Percentiles rank a stretch among this genome's conserved stretches.
Conservation (phyloP, 2,329 filamentous ascomycete genomes). For the Fusarium sp. region DNA sequence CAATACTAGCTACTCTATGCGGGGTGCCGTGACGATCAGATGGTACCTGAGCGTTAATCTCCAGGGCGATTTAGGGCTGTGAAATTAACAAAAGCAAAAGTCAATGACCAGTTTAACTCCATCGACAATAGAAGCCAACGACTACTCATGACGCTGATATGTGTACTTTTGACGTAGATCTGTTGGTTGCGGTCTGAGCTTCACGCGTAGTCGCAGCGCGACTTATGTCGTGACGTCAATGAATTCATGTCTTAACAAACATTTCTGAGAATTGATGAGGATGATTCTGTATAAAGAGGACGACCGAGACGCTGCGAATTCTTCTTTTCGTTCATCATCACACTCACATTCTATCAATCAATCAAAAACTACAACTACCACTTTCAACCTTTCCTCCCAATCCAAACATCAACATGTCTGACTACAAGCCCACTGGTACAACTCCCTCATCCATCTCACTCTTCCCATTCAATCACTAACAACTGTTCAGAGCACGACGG, state of each 20-base stretch:
- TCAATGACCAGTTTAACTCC: conserved; percentile 17
- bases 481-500: conserved; percentile 28
- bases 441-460: rapidly evolving
- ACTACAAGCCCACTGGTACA: conserved; percentile 32
- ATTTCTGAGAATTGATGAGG: not conserved
- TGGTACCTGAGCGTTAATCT: conserved; percentile 18
- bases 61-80: not conserved
- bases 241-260: not conserved
- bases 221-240: conserved; percentile 7
- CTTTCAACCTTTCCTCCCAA: not conserved
- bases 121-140: not conserved
- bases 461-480: not conserved
- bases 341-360: not conserved
- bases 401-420: conserved; percentile 19
- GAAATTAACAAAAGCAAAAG: conserved; percentile 19
- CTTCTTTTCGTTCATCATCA: not conserved
- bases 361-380: not conserved
- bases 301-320: not conserved
- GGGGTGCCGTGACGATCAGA: not conserved
- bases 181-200: not conserved
- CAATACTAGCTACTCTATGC: not conserved
- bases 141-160: conserved; percentile 12
- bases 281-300: conserved; percentile 4
- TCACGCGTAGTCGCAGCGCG: not conserved
- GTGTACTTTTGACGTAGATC: not conserved